phyloP scores from a whole-genome alignment of 2,329 filamentous ascomycete species.

The Talaromyces atroroseus region DNA sequence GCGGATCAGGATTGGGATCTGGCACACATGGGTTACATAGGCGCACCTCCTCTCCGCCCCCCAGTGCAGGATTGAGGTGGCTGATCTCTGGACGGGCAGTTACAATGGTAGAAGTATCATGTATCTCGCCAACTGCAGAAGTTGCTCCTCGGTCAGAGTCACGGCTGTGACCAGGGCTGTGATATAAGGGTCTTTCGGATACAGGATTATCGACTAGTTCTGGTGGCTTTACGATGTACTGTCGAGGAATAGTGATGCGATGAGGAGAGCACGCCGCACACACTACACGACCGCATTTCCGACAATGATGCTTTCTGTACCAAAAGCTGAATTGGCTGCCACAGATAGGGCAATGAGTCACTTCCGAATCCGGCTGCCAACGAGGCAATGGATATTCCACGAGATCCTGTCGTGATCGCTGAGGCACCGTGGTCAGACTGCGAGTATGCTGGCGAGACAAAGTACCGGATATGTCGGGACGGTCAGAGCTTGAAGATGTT shows the following conservation, averaged over 20 bases:
- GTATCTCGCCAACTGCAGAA: constrained; percentile 24
- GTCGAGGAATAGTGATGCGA: constrained; percentile 86
- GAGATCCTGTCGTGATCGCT: constrained; percentile 15
- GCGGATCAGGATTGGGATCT: constrained; percentile 59
- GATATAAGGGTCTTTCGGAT: not conserved
- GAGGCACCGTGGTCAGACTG: constrained; percentile 12
- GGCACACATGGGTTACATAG: constrained; percentile 70
- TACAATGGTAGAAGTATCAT: not conserved
- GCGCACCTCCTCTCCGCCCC: constrained; percentile 62
- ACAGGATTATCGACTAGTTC: constrained; percentile 30
- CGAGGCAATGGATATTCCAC: constrained; percentile 57
- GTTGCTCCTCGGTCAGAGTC: constrained; percentile 41
- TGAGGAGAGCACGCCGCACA: constrained; percentile 88
- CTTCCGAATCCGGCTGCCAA: constrained; percentile 87
- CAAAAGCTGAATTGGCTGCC: constrained; percentile 72
- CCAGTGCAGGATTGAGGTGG: constrained; percentile 46
- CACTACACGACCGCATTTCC: constrained; percentile 92
- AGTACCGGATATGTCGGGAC: constrained; percentile 16
- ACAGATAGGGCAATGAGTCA: constrained; percentile 80
- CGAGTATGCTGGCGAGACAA: constrained; percentile 9
- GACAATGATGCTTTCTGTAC: constrained; percentile 87
- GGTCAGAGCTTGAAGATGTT: constrained; percentile 23
- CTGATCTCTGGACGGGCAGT: not conserved
- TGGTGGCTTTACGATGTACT: constrained; percentile 83
- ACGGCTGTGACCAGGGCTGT: not conserved